phyloP scores from a whole-genome alignment of 176 grass and related monocot genomes.

The Eragrostis curvula region DNA sequence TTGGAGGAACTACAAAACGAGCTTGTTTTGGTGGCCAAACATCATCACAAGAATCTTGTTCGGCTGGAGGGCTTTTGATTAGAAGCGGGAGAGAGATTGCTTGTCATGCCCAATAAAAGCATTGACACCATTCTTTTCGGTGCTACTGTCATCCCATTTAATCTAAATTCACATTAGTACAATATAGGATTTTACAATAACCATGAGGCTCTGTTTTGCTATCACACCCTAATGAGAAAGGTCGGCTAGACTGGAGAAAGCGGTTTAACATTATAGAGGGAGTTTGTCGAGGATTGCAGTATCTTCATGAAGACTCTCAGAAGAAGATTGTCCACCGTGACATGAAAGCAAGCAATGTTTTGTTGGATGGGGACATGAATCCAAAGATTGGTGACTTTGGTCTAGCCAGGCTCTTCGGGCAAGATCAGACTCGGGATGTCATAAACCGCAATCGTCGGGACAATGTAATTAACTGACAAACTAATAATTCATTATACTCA shows the following conservation, averaged over 20 bases:
- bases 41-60: constrained; percentile 58
- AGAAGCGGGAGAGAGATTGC: constrained; percentile 35
- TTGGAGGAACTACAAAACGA: constrained; percentile 43
- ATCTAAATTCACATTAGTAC: not conserved
- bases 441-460: constrained; percentile 32
- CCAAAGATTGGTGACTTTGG: constrained; percentile 54
- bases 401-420: constrained; percentile 43
- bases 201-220: not conserved
- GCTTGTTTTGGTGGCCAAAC: constrained; percentile 43
- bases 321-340: constrained; percentile 43
- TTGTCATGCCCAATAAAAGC: constrained; percentile 47
- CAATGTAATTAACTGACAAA: not conserved
- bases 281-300: constrained; percentile 44
- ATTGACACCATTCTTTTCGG: constrained; percentile 44
- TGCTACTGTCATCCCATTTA: not conserved
- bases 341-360: constrained; percentile 45
- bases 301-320: constrained; percentile 56
- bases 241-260: constrained; percentile 26
- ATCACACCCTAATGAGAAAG: constrained; percentile 18
- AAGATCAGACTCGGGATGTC: constrained; percentile 42
- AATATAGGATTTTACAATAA: not conserved
- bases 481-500: not conserved
- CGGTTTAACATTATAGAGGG: constrained; percentile 55
- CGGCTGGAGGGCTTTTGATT: constrained; percentile 36
- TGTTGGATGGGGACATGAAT: constrained; percentile 39